phyloP scores from a whole-genome alignment of 257 asterid species.

The Echium plantagineum region DNA sequence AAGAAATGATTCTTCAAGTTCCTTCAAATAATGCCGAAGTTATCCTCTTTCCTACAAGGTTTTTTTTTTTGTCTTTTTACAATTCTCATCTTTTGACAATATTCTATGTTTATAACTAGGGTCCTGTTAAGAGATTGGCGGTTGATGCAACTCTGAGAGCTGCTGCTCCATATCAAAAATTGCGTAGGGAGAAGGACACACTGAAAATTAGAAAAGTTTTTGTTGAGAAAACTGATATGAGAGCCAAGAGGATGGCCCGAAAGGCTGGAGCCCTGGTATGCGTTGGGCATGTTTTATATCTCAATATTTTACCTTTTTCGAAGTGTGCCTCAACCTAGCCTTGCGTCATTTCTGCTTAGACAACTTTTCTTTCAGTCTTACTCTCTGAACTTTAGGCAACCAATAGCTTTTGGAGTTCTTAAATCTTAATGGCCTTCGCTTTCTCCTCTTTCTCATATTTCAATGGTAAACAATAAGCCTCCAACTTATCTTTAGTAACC shows the following conservation, averaged over 20 bases:
- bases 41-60: not conserved
- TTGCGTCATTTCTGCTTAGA: no score
- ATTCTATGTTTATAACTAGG: conserved; percentile 41
- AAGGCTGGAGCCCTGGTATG: conserved; percentile 99
- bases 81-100: conserved; percentile 17
- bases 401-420: no score
- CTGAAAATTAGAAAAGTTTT: conserved; percentile 62
- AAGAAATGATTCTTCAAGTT: not conserved
- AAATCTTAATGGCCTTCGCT: no score
- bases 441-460: no score
- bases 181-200: conserved; percentile 77
- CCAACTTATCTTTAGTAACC: no score
- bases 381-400: no score
- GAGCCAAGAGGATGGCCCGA: conserved; percentile 99
- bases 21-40: not conserved
- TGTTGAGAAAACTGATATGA: conserved; percentile 92
- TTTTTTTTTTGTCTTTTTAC: not conserved
- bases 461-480: no score
- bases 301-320: not conserved
- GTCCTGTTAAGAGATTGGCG: conserved; percentile 93
- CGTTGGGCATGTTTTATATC: not conserved
- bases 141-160: conserved; percentile 99
- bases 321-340: no score
- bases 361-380: no score
- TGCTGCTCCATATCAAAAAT: conserved; percentile 97